Conservation (phyloP, 331 rosid genomes). For the Telfairia occidentalis region DNA sequence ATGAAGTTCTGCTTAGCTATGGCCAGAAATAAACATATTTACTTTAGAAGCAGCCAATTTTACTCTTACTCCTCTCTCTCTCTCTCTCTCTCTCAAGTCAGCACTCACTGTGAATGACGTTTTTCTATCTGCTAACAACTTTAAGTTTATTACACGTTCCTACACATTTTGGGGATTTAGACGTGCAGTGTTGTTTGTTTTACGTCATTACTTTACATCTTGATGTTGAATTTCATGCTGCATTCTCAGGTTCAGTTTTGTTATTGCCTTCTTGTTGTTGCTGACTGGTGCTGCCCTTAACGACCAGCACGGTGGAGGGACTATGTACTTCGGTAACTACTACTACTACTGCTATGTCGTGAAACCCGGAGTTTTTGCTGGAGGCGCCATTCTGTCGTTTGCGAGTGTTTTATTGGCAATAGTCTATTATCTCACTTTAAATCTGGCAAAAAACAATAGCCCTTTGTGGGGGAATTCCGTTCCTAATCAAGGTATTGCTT, state of each 20-base stretch:
- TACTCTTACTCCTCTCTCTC: not conserved
- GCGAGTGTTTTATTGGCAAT: constrained; percentile 56
- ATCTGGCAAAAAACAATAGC: constrained; percentile 29
- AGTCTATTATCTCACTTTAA: constrained; percentile 38
- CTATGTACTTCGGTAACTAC: constrained; percentile 47
- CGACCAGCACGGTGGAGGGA: constrained; percentile 52
- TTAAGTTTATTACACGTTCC: not conserved
- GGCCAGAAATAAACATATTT: not conserved
- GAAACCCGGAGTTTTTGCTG: constrained; percentile 80
- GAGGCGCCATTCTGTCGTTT: constrained; percentile 54
- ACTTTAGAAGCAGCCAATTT: not conserved
- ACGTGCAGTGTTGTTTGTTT: not conserved
- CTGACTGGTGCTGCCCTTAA: constrained; percentile 86
- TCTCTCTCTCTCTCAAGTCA: not conserved
- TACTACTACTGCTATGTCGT: constrained; percentile 76
- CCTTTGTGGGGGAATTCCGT: constrained; percentile 24
- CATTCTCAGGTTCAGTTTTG: constrained; percentile 70
- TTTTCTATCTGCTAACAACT: not conserved
- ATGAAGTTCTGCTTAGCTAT: not conserved
- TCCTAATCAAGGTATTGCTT: constrained; percentile 44
- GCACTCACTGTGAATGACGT: not conserved
- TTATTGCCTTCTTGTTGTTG: constrained; percentile 68
- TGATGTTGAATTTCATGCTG: not conserved
- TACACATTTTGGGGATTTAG: not conserved
- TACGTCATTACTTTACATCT: not conserved